Evolutionary conservation across 2,329 filamentous ascomycete species (phyloP).

Genomic region (Pyrenophora seminiperda): DNA sequence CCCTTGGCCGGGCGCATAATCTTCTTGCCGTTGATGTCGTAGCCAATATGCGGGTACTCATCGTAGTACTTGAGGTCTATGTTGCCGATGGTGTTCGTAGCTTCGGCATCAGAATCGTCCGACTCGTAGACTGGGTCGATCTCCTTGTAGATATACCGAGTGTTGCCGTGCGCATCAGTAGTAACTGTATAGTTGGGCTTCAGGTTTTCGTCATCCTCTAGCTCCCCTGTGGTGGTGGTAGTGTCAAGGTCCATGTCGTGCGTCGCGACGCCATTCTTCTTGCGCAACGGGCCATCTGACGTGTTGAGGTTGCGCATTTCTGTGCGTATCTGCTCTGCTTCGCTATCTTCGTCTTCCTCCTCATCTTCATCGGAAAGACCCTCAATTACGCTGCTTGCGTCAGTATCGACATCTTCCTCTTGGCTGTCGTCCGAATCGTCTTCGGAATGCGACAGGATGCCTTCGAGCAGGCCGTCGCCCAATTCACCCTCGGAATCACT

Average conservation of each 20-base stretch:
- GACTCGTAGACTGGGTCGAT: conserved; percentile 95
- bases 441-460: conserved; percentile 51
- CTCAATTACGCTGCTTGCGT: conserved; percentile 42
- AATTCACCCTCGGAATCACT: conserved; percentile 45
- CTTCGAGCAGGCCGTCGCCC: conserved; percentile 48
- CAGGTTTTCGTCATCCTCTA: conserved; percentile 40
- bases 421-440: conserved; percentile 44
- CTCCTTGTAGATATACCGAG: conserved; percentile 89
- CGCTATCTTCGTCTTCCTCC: conserved; percentile 45
- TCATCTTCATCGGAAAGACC: conserved; percentile 39
- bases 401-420: conserved; percentile 33
- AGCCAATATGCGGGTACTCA: conserved; percentile 96
- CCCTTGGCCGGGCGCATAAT: conserved; percentile 95
- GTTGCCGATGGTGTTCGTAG: conserved; percentile 89
- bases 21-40: conserved; percentile 98
- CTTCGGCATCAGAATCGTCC: conserved; percentile 84
- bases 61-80: conserved; percentile 97
- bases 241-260: conserved; percentile 24
- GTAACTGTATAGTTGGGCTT: conserved; percentile 64
- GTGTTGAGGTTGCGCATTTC: conserved; percentile 53
- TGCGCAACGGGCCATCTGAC: conserved; percentile 28
- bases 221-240: conserved; percentile 29
- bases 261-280: conserved; percentile 21
- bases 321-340: conserved; percentile 51
- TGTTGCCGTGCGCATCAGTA: conserved; percentile 86